Evolutionary conservation across 495 filamentous ascomycete species (phyloP).

Genomic region (Viridothelium virens): DNA sequence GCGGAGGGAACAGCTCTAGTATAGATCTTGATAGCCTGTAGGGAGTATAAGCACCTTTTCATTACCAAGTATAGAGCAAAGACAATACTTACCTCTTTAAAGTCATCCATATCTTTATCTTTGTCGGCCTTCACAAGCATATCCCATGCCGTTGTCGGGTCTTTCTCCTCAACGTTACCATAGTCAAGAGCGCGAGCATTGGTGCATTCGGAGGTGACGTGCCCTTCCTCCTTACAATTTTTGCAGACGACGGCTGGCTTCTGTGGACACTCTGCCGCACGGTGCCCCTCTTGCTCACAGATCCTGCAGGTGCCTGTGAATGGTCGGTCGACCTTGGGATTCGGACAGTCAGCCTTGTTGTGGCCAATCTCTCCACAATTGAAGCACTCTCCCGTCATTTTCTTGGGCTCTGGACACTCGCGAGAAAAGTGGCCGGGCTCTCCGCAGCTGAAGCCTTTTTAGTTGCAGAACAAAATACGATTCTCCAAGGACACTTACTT

Average conservation of each 20-base stretch:
- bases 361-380: slow-evolving; percentile 72
- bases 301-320: slow-evolving; percentile 64
- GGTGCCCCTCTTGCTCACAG: slow-evolving; percentile 69
- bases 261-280: slow-evolving; percentile 61
- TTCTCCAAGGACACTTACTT: slow-evolving; percentile 26
- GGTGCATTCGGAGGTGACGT: slow-evolving; percentile 57
- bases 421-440: slow-evolving; percentile 49
- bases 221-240: slow-evolving; percentile 69
- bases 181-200: slow-evolving; percentile 61
- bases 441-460: slow-evolving; percentile 43
- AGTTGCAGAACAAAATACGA: slow-evolving; percentile 10
- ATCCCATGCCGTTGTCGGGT: slow-evolving; percentile 62
- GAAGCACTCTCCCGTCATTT: slow-evolving; percentile 55
- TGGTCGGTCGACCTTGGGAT: slow-evolving; percentile 46
- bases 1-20: slow-evolving; percentile 60
- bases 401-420: slow-evolving; percentile 47
- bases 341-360: slow-evolving; percentile 58
- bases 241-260: slow-evolving; percentile 57
- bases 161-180: slow-evolving; percentile 48
- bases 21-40: slow-evolving; percentile 58
- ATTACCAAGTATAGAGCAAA: too few relatives aligned
- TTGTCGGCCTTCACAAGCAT: slow-evolving; percentile 53
- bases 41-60: background rate
- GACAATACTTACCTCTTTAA: slow-evolving; percentile 52
- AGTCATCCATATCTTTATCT: slow-evolving; percentile 61